phyloP scores from a whole-genome alignment of 202 grass and related monocot genomes.

The Elaeis oleifera region DNA sequence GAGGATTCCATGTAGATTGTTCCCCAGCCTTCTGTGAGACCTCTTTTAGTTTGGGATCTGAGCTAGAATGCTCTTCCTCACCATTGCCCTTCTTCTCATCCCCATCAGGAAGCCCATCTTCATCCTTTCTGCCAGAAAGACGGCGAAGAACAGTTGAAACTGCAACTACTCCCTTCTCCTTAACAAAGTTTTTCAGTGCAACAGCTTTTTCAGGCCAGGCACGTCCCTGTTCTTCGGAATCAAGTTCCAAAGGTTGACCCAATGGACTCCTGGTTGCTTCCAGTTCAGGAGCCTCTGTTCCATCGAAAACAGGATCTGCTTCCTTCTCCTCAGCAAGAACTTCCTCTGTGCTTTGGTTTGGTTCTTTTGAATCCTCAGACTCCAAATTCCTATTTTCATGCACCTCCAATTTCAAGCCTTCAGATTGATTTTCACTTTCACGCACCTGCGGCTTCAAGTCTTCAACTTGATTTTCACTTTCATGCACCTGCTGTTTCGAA shows the following conservation, averaged over 20 bases:
- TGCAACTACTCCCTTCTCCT: slow-evolving; percentile 66
- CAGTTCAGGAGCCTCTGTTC: slow-evolving; percentile 67
- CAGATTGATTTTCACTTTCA: slow-evolving; percentile 16
- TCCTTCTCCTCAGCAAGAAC: slow-evolving; percentile 59
- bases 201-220: slow-evolving; percentile 68
- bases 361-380: slow-evolving; percentile 27
- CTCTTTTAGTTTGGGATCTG: slow-evolving; percentile 46
- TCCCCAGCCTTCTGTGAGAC: slow-evolving; percentile 36
- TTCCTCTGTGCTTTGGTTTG: slow-evolving; percentile 40
- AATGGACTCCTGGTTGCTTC: slow-evolving; percentile 40
- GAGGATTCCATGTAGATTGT: slow-evolving; percentile 73
- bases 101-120: slow-evolving; percentile 39
- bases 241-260: slow-evolving; percentile 37
- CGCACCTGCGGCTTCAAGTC: slow-evolving; percentile 22
- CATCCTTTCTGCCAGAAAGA: slow-evolving; percentile 84
- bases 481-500: slow-evolving; percentile 2
- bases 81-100: slow-evolving; percentile 31
- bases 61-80: slow-evolving; percentile 24
- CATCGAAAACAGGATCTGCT: slow-evolving; percentile 79
- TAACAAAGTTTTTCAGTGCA: slow-evolving; percentile 88
- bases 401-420: slow-evolving; percentile 22
- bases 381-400: slow-evolving; percentile 26
- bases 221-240: slow-evolving; percentile 40
- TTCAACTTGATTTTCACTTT: neutral
- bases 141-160: slow-evolving; percentile 81